Evolutionary conservation across 345 rosid species (phyloP).

Genomic region (Mangifera indica): DNA sequence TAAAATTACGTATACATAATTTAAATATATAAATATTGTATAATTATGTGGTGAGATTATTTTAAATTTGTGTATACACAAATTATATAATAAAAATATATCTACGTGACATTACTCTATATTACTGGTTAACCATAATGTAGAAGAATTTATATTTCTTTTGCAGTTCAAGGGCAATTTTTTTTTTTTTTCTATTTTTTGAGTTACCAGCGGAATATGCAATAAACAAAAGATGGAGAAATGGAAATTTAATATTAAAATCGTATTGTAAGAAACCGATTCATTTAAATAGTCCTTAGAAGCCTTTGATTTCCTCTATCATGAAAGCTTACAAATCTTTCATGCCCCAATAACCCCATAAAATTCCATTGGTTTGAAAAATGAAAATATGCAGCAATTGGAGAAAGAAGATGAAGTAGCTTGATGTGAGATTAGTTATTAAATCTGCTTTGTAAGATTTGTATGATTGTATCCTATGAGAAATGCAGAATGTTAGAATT

Average conservation of each 20-base stretch:
- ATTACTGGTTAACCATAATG: too few relatives aligned
- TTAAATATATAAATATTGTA: too few relatives aligned
- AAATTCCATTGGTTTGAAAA: not conserved
- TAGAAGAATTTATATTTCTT: too few relatives aligned
- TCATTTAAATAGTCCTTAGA: not conserved
- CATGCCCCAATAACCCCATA: not conserved
- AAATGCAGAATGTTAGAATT: constrained; percentile 10
- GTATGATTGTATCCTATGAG: constrained; percentile 9
- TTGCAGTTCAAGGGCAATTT: too few relatives aligned
- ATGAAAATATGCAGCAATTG: constrained; percentile 23
- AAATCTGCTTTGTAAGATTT: constrained; percentile 4
- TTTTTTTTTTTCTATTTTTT: too few relatives aligned
- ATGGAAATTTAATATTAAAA: not conserved
- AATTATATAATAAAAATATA: too few relatives aligned
- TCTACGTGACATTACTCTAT: too few relatives aligned
- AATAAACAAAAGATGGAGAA: too few relatives aligned
- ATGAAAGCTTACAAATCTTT: constrained; percentile 8
- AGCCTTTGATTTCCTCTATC: not conserved
- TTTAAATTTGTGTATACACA: too few relatives aligned
- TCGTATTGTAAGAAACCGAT: not conserved
- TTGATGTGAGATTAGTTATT: constrained; percentile 8
- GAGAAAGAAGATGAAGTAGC: constrained; percentile 19
- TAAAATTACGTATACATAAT: too few relatives aligned
- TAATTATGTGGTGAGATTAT: too few relatives aligned
- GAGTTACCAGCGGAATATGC: too few relatives aligned